Base-by-base conservation (phyloP, 192 early-diverging fungal genomes). In the Backusella macrospora region DNA sequence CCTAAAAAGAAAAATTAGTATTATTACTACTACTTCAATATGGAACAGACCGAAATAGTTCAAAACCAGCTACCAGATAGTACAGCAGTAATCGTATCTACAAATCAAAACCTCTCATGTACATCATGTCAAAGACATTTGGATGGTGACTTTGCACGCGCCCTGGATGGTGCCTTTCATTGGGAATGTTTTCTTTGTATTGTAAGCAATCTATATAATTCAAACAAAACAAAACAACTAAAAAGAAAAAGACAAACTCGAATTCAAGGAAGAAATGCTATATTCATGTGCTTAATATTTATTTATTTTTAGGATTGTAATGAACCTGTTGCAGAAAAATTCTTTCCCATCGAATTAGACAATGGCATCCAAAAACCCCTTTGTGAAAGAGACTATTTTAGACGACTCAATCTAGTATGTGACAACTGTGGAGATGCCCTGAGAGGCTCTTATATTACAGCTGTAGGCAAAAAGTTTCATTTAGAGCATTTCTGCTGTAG, bases 401-500 rank as follows among this genome's bases (percentile, higher is more conserved):
- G 87, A 65, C 83, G 91, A 45, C 84, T 96, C 18, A 94, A 95
- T 71, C 87, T 96, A 68, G 84, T 95, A 47, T 96, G 94, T 82
- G 89, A 89, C 47, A 93, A 91, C 45, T 99, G 98, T 87, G 94
- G 92, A 40, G 90, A 88, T 70, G 96, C 96, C 34, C 83, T 99
- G 43, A 87, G 94, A 64, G 94, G 94, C 48, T 92, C 95, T 40
- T 96, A 97, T 74, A 98, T 99, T 68, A 93, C 92, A 55, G 98
- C 96, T 8, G 88, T 96, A 73, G 91, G 89, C 23, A 90, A 92
- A 79, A 99, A 98, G 79, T 99, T 95, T 82, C 97, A 99, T 77
- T 86, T 98, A 64, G 96, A 98, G 79, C 98, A 99, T 85, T 99
- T 99, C 80, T 94, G 92, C 52, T 99, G 98, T 82, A 92, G 93